Evolutionary conservation across 495 filamentous ascomycete species (phyloP).

Genomic region (Hypomontagnella submonticulosa): DNA sequence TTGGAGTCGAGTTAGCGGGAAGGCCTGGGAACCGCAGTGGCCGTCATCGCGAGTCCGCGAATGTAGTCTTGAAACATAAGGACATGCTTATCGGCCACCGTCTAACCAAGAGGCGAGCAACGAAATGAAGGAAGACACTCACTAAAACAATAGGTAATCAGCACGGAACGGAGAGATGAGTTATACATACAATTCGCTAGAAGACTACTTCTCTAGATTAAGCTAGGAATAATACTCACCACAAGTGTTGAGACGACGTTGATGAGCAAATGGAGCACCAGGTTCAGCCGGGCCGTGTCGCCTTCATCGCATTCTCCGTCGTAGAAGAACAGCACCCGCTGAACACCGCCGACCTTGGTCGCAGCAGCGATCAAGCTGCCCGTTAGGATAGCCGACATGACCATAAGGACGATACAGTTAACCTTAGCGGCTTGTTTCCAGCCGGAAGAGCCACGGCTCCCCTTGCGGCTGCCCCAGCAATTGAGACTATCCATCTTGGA

Average conservation of each 20-base stretch:
- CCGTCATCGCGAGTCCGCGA: too few species aligned
- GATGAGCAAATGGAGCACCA: slow-evolving; percentile 37
- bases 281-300: slow-evolving; percentile 27
- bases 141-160: slow-evolving; percentile 16
- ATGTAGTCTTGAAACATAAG: background rate
- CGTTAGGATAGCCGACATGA: slow-evolving; percentile 30
- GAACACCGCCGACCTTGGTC: slow-evolving; percentile 10
- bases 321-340: slow-evolving; percentile 32
- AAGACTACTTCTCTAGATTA: background rate
- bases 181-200: background rate
- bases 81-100: too few species aligned
- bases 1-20: background rate
- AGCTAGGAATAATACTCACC: slow-evolving; percentile 25
- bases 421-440: slow-evolving; percentile 43
- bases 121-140: background rate
- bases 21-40: too few species aligned
- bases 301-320: slow-evolving; percentile 28
- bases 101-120: too few species aligned
- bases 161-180: background rate
- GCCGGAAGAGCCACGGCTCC: slow-evolving; percentile 2
- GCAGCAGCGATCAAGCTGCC: slow-evolving; percentile 23
- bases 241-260: slow-evolving; percentile 42
- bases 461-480: background rate
- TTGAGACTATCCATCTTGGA: slow-evolving; percentile 28
- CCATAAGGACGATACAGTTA: slow-evolving; percentile 32